These are phyloP conservation scores for Fusarium secorum DNA, from an alignment of 2,329 filamentous ascomycete species.

Conservation along the genomic window DNA sequence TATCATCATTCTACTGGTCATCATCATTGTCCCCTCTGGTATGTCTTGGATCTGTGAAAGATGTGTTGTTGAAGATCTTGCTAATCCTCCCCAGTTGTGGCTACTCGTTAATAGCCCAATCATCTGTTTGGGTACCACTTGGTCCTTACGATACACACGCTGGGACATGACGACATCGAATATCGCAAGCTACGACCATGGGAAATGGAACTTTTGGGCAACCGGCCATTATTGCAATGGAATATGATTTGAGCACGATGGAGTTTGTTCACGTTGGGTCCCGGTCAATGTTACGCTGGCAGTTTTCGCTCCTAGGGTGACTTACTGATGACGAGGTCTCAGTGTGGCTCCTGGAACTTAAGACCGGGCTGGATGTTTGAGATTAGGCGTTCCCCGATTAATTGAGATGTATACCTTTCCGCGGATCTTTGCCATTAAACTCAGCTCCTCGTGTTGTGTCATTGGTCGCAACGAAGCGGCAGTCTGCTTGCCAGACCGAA, in stretches of 20 bases:
- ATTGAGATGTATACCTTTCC: slow-evolving; percentile 50
- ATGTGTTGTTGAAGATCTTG: neutral
- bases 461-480: neutral
- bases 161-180: slow-evolving; percentile 41
- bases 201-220: slow-evolving; percentile 44
- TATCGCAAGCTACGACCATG: slow-evolving; percentile 42
- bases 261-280: slow-evolving; percentile 47
- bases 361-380: slow-evolving; percentile 52
- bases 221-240: slow-evolving; percentile 43
- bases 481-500: neutral
- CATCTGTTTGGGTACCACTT: slow-evolving; percentile 39
- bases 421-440: neutral
- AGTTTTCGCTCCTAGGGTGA: slow-evolving; percentile 27
- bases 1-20: slow-evolving; percentile 87
- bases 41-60: slow-evolving; percentile 41
- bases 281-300: slow-evolving; percentile 42
- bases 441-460: neutral
- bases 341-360: slow-evolving; percentile 31
- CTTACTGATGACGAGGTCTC: slow-evolving; percentile 26
- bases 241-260: slow-evolving; percentile 47
- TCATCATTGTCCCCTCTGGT: slow-evolving; percentile 96
- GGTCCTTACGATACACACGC: slow-evolving; percentile 37
- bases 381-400: slow-evolving; percentile 57
- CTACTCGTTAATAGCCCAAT: slow-evolving; percentile 45
- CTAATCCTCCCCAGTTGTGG: slow-evolving; percentile 46